A percentile compares a stretch with the other conserved stretches of the same genome.
phyloP scores from a whole-genome alignment of 2,329 filamentous ascomycete species.

The Didymella sp. region DNA sequence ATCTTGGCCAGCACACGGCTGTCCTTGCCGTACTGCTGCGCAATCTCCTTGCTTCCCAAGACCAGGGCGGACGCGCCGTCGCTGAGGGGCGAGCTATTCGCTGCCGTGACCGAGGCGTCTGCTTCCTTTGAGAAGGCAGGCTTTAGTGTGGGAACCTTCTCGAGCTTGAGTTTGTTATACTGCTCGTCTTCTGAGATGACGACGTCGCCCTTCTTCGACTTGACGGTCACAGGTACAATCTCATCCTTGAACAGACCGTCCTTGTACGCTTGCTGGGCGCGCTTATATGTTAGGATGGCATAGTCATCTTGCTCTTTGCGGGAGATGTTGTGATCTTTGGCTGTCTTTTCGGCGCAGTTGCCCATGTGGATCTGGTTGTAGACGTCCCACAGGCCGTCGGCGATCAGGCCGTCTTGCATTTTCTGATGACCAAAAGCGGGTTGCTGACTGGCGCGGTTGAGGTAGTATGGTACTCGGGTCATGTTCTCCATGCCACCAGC shows the following conservation, averaged over 20 bases:
- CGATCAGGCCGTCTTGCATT: conserved; percentile 89
- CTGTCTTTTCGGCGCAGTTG: conserved; percentile 92
- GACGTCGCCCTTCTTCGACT: conserved; percentile 78
- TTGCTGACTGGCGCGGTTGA: conserved; percentile 79
- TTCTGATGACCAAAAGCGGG: conserved; percentile 87
- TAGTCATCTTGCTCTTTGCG: conserved; percentile 90
- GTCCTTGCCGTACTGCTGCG: conserved; percentile 76
- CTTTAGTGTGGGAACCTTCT: conserved; percentile 86
- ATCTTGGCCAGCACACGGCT: conserved; percentile 88
- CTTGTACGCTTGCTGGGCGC: conserved; percentile 89
- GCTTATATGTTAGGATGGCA: conserved; percentile 86
- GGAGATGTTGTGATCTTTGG: conserved; percentile 81
- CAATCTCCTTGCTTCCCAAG: conserved; percentile 79
- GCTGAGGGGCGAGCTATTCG: conserved; percentile 92
- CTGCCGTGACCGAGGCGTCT: conserved; percentile 91
- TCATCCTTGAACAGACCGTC: conserved; percentile 84
- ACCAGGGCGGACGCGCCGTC: conserved; percentile 93
- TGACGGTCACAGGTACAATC: conserved; percentile 85
- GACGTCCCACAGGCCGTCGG: conserved; percentile 94
- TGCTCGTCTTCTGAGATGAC: conserved; percentile 86
- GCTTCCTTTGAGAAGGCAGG: conserved; percentile 89
- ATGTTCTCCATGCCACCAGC: conserved; percentile 99
- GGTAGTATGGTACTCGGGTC: conserved; percentile 90
- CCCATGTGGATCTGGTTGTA: conserved; percentile 99
- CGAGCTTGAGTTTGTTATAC: conserved; percentile 83